phyloP scores from a whole-genome alignment of 306 rosid genomes.

The Corylus americana region DNA sequence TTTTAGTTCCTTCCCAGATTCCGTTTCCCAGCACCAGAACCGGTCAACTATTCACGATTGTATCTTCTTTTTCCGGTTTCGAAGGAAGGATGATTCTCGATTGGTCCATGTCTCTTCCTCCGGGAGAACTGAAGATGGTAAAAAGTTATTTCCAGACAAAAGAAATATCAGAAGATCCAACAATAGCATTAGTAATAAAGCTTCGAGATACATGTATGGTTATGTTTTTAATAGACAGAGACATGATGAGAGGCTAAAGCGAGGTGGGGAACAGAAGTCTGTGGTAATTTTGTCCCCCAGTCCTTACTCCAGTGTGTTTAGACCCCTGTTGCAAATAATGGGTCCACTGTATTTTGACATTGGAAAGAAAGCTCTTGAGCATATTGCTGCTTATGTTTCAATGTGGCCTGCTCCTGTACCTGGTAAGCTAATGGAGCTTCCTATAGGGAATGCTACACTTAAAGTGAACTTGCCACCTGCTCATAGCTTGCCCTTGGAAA shows the following conservation, averaged over 20 bases:
- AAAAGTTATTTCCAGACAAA: conserved; percentile 37
- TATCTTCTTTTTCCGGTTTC: conserved; percentile 80
- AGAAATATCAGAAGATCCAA: conserved; percentile 39
- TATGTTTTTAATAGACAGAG: conserved; percentile 92
- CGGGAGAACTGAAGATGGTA: conserved; percentile 41
- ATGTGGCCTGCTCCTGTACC: conserved; percentile 82
- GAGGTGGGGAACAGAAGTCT: conserved; percentile 98
- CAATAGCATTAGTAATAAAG: conserved; percentile 23
- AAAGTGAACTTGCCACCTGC: conserved; percentile 89
- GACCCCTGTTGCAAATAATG: conserved; percentile 87
- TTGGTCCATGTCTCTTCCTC: conserved; percentile 36
- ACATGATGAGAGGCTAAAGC: conserved; percentile 89
- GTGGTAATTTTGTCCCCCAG: conserved; percentile 73
- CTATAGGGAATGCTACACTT: conserved; percentile 83
- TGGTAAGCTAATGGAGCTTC: conserved; percentile 88
- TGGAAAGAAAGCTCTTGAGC: conserved; percentile 90
- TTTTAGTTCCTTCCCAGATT: conserved; percentile 82
- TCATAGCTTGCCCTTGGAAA: conserved; percentile 66
- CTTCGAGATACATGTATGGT: conserved; percentile 75
- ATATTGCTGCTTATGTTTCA: conserved; percentile 86
- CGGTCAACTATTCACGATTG: conserved; percentile 86
- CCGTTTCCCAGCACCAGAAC: conserved; percentile 84
- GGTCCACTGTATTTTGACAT: conserved; percentile 89
- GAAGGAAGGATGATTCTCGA: conserved; percentile 45
- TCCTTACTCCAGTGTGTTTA: conserved; percentile 84